Conservation (phyloP, 2,329 filamentous ascomycete species). For the Exserohilum turcica region DNA sequence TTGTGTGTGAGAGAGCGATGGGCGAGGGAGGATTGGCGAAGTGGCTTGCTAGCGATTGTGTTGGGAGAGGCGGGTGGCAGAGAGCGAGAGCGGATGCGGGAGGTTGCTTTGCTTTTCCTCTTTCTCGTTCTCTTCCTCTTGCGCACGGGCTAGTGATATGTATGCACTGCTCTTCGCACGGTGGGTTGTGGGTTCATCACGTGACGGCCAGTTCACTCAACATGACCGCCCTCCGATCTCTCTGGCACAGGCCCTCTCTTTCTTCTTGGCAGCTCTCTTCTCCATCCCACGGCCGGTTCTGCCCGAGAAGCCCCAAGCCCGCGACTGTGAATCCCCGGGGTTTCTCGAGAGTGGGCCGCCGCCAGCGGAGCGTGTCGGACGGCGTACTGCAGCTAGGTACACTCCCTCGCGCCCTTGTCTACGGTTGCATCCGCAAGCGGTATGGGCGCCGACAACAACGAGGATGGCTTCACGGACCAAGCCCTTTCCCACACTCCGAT, state of each 20-base stretch:
- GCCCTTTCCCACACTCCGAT: constrained; percentile 5
- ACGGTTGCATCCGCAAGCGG: constrained; percentile 4
- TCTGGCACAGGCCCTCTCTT: background rate
- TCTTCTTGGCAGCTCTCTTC: background rate
- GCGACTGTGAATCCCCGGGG: background rate
- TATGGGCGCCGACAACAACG: constrained; percentile 9
- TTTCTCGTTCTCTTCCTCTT: background rate
- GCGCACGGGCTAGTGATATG: background rate
- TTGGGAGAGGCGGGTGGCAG: too few relatives aligned
- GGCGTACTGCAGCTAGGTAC: constrained; percentile 13
- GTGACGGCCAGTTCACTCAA: too few relatives aligned
- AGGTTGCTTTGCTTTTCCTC: background rate
- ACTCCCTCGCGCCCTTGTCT: constrained; percentile 1
- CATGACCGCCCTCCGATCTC: too few relatives aligned
- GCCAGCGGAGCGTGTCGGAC: constrained; percentile 10
- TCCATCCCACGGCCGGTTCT: background rate
- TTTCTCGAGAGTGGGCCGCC: background rate
- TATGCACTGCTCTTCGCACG: too few relatives aligned
- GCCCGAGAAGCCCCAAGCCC: constrained; percentile 1
- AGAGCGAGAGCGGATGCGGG: too few relatives aligned
- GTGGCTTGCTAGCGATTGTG: too few relatives aligned
- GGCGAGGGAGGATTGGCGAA: background rate
- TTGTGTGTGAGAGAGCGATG: background rate
- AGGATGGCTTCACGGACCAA: constrained; percentile 2
- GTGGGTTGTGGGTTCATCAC: too few relatives aligned